A percentile compares a stretch with the other conserved stretches of the same genome.
Evolutionary conservation across 2,329 filamentous ascomycete genomes (phyloP).

Genomic region (Phialophora tarda): DNA sequence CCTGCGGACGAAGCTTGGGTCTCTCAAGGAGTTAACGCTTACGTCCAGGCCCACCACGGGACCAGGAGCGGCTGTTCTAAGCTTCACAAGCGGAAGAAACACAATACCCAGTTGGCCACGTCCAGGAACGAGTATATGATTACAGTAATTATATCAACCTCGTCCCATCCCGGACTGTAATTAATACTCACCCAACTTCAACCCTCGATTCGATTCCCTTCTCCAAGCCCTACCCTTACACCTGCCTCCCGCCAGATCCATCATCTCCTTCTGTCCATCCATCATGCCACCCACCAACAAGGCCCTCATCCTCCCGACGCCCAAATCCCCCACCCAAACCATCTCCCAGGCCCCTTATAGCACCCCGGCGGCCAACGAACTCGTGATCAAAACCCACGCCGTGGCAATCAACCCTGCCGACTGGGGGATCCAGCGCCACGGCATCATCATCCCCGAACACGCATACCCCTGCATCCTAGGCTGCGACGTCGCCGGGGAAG

Average conservation of each 20-base stretch:
- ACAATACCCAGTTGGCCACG: neutral
- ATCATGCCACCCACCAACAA: constrained; percentile 28
- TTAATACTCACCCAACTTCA: too few relatives aligned
- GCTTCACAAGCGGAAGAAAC: neutral
- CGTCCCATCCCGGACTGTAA: too few relatives aligned
- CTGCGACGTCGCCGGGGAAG: constrained; percentile 53
- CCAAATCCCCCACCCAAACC: constrained; percentile 33
- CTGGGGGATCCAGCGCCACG: constrained; percentile 42
- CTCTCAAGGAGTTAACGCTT: neutral
- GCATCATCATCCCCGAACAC: constrained; percentile 38
- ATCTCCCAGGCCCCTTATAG: constrained; percentile 34
- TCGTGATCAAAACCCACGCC: constrained; percentile 40
- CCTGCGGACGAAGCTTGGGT: too few relatives aligned
- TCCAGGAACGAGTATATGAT: too few relatives aligned
- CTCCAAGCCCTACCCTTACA: neutral
- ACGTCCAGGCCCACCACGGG: neutral
- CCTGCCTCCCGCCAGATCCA: neutral
- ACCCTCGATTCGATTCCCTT: too few relatives aligned
- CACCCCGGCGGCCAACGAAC: constrained; percentile 34
- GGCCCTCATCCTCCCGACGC: constrained; percentile 36
- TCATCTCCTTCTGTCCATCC: neutral
- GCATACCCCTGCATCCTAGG: constrained; percentile 50
- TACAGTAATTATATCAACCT: too few relatives aligned
- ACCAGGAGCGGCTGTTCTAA: too few relatives aligned
- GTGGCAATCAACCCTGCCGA: constrained; percentile 46